phyloP scores from a whole-genome alignment of 768 basidiomycete species.

The Amanita phalloides region DNA sequence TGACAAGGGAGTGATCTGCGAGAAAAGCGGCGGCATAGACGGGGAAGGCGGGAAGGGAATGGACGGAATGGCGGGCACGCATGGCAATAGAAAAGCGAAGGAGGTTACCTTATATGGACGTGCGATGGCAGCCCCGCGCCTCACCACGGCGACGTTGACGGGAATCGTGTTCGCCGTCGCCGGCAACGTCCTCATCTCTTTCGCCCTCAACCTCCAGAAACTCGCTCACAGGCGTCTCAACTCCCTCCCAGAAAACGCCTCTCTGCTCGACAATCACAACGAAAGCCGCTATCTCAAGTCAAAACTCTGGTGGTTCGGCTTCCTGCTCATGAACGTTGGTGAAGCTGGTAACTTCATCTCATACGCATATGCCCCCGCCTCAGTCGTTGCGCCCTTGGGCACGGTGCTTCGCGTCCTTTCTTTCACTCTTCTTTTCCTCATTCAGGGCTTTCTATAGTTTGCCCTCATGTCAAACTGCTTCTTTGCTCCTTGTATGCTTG shows the following conservation, averaged over 20 bases:
- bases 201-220: constrained; percentile 90
- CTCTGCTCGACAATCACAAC: constrained; percentile 14
- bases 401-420: constrained; percentile 47
- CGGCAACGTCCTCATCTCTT: constrained; percentile 82
- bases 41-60: constrained; percentile 75
- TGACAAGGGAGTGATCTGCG: constrained; percentile 55
- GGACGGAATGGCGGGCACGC: constrained; percentile 70
- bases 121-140: constrained; percentile 29
- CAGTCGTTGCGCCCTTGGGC: constrained; percentile 92
- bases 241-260: constrained; percentile 20
- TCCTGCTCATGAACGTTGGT: constrained; percentile 82
- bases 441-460: constrained; percentile 40
- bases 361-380: constrained; percentile 84
- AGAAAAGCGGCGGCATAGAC: constrained; percentile 83
- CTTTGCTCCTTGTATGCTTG: constrained; percentile 79
- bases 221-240: constrained; percentile 73
- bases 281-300: constrained; percentile 78
- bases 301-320: constrained; percentile 87
- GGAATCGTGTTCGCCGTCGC: constrained; percentile 78
- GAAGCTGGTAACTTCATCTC: constrained; percentile 88
- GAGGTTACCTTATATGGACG: constrained; percentile 4
- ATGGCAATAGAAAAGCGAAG: constrained; percentile 25
- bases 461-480: constrained; percentile 94
- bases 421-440: constrained; percentile 61
- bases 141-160: constrained; percentile 47